Percentiles rank a stretch among this genome's conserved stretches.
These are phyloP conservation scores for Suhomyces panamericanus DNA, from an alignment of 1,139 yeast genomes.

Conservation along the genomic window DNA sequence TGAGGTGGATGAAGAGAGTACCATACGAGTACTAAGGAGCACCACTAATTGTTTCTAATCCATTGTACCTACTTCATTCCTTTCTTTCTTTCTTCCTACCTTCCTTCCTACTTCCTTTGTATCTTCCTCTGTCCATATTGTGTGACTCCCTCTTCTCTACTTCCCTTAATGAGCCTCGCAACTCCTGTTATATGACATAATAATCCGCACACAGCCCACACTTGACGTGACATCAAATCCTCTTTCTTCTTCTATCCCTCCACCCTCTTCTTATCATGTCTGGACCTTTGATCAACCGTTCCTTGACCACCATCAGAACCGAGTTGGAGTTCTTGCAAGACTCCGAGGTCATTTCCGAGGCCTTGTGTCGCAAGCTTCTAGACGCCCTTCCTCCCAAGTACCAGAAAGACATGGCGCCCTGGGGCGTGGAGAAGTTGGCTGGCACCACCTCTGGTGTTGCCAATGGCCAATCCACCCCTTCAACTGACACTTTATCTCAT, in stretches of 20 bases:
- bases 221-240: background rate
- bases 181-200: too few species aligned
- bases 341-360: conserved; percentile 69
- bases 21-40: too few species aligned
- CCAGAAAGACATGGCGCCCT: conserved; percentile 54
- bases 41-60: too few species aligned
- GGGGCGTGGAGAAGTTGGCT: conserved; percentile 45
- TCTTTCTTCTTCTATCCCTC: background rate
- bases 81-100: too few species aligned
- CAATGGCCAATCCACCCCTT: conserved; percentile 12
- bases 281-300: conserved; percentile 72
- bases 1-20: too few species aligned
- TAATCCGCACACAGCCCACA: conserved; percentile 2
- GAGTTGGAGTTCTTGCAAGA: conserved; percentile 80
- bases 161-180: too few species aligned
- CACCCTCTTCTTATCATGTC: conserved; percentile 29
- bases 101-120: too few species aligned
- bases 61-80: too few species aligned
- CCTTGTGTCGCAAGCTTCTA: conserved; percentile 53
- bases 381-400: conserved; percentile 60
- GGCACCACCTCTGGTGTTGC: conserved; percentile 21
- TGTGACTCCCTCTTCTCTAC: too few species aligned
- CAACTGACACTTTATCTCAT: conserved; percentile 21
- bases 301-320: conserved; percentile 71
- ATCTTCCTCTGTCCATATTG: too few species aligned